These are phyloP conservation scores for Petunia axillaris DNA, from an alignment of 257 asterid genomes.

Conservation along the genomic window DNA sequence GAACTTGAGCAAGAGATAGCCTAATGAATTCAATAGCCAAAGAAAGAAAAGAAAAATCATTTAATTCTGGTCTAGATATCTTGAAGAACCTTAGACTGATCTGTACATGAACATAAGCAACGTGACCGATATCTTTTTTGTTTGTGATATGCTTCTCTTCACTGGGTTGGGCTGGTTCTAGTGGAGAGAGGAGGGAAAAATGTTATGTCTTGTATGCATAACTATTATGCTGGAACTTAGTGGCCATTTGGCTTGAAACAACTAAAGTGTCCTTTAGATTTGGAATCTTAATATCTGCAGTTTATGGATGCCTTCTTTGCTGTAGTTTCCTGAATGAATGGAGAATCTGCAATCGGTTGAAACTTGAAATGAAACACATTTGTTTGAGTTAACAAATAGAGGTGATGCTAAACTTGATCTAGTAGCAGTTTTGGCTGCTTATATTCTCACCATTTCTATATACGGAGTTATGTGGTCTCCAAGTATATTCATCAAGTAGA, in stretches of 20 bases:
- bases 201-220: constrained; percentile 4
- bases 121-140: neutral
- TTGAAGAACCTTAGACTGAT: constrained; percentile 10
- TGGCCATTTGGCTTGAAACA: neutral
- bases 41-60: neutral
- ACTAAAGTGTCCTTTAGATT: neutral
- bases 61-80: constrained; percentile 20
- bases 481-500: neutral
- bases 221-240: neutral
- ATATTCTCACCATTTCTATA: neutral
- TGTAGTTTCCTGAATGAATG: neutral
- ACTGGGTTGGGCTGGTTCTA: neutral
- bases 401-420: neutral
- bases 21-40: neutral
- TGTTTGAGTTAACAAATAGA: constrained; percentile 6
- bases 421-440: constrained; percentile 15
- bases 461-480: neutral
- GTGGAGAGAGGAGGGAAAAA: neutral
- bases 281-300: neutral
- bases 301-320: constrained; percentile 11
- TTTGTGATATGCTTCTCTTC: constrained; percentile 1
- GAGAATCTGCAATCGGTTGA: constrained; percentile 18
- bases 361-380: neutral
- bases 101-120: neutral
- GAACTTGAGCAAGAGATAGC: constrained; percentile 4